phyloP scores from a whole-genome alignment of 148 eudicot genomes.

The Arctostaphylos glauca region DNA sequence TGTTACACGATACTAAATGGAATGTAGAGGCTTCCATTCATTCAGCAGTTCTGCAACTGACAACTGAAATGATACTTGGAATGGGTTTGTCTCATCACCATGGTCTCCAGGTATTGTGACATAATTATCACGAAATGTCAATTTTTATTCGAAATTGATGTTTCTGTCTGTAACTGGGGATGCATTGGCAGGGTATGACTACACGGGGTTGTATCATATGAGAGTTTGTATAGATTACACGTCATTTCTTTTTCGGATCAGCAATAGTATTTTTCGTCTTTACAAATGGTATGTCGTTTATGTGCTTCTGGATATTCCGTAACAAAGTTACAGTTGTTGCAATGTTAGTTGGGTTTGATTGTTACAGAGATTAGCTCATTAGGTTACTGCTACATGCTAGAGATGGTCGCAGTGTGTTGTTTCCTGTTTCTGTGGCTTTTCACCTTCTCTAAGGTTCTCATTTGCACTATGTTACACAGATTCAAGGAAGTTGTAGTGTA shows the following conservation, averaged over 20 bases:
- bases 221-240: neutral
- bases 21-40: neutral
- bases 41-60: neutral
- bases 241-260: neutral
- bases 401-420: too few species aligned
- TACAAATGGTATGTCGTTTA: neutral
- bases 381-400: too few species aligned
- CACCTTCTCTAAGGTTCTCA: too few species aligned
- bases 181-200: slow-evolving; percentile 1
- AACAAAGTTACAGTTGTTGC: too few species aligned
- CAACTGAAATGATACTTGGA: neutral
- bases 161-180: neutral
- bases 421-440: too few species aligned
- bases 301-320: neutral
- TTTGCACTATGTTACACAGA: too few species aligned
- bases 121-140: neutral
- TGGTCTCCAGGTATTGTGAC: neutral
- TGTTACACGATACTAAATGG: neutral
- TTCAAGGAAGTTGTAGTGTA: too few species aligned
- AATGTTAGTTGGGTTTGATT: too few species aligned
- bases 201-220: neutral
- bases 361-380: too few species aligned
- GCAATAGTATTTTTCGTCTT: neutral
- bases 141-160: neutral
- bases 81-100: neutral